Evolutionary conservation across 805 yeast species (phyloP), one percentile per base, ranked within the genome.

Genomic region (Lipomyces anomalus): DNA sequence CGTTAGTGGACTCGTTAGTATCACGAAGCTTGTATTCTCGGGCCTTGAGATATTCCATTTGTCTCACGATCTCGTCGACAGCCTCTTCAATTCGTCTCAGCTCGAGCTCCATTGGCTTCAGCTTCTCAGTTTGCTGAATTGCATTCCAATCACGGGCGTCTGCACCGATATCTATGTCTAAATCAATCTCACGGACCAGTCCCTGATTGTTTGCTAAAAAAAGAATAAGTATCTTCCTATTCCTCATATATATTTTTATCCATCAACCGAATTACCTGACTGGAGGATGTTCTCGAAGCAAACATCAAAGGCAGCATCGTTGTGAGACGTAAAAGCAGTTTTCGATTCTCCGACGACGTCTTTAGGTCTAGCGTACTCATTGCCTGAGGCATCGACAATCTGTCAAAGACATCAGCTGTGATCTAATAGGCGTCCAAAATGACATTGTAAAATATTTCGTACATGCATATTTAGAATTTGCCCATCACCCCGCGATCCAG

Each of bases 131-230:
- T 38, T 95, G 89, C 71, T 89, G 96, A 52, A 89, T 72, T 21
- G 88, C 86, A 63, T 88, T 87, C 97, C 97, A 92, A 69, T 92
- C 97, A 67, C 97, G 82, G 35, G 97, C 98, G 59, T 88, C 85
- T 42, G 97, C 85, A 36, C 98, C 98, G 52, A 88, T 80, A 66
- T 92, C 97, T 48, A 92, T 82, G 54, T 89, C 97, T 60, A 92
- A 71, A 61, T 88, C 96, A 57, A 92, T 71, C 43, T 82, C 82
- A 66, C 97, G 81, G 49, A 69, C 64, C 56, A 75, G 59, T 24
- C 71, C 63, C 38, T 71, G 69, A 22, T n/a, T 16, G 26, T 28
- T 36, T 2, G 36, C 43, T 37, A 38, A 58, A 61, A 23, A 13
- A 7, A 22, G 45, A 23, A n/a, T 24, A 4, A 30, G 20, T 36